Conservation (phyloP, 208 protist genomes). For the Trypanosoma scelopori region DNA sequence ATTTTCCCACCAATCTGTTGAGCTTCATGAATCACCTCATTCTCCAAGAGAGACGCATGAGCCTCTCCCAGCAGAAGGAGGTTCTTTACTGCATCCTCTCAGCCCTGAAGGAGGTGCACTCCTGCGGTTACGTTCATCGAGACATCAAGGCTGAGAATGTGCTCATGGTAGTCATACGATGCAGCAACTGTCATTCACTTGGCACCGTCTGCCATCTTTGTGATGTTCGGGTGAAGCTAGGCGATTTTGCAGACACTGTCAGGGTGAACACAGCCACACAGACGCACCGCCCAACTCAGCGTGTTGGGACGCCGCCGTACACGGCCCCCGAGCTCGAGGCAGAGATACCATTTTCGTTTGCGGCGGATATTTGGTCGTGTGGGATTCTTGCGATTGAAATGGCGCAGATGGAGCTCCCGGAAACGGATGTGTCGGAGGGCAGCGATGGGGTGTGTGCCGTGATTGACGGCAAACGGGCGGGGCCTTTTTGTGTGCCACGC, state of each 20-base stretch:
- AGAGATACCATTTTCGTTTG: constrained; percentile 17
- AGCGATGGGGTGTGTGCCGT: background rate
- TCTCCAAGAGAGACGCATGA: constrained; percentile 15
- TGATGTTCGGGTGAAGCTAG: constrained; percentile 16
- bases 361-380: constrained; percentile 30
- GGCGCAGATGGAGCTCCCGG: constrained; percentile 25
- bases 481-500: constrained; percentile 10
- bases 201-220: constrained; percentile 23
- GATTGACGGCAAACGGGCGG: background rate
- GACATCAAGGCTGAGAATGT: constrained; percentile 87
- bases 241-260: constrained; percentile 27
- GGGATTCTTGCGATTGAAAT: constrained; percentile 29
- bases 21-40: constrained; percentile 30
- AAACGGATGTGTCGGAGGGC: background rate
- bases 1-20: constrained; percentile 26
- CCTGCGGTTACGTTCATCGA: constrained; percentile 67
- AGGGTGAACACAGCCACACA: constrained; percentile 3
- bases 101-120: constrained; percentile 43
- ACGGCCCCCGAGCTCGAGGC: constrained; percentile 24
- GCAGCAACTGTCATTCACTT: constrained; percentile 17
- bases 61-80: constrained; percentile 18
- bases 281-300: constrained; percentile 9
- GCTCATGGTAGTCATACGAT: constrained; percentile 31
- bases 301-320: constrained; percentile 25
- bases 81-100: constrained; percentile 12